phyloP scores from a whole-genome alignment of 2,329 filamentous ascomycete species.

The Onygenales sp. region DNA sequence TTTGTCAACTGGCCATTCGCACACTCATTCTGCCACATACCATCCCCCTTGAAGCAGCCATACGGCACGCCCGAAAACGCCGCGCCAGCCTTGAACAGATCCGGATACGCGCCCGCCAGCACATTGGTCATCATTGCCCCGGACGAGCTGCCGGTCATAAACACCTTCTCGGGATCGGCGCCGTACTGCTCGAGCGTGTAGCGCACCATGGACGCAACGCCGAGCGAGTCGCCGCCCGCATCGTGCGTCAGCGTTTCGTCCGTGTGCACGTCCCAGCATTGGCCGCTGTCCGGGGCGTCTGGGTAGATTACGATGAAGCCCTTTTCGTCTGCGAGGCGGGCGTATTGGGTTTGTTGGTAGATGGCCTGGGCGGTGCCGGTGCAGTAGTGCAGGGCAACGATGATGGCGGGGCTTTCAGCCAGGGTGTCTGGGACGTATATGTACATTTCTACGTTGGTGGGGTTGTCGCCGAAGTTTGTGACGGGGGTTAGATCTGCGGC shows the following conservation, averaged over 20 bases:
- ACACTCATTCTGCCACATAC: conserved; percentile 45
- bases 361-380: conserved; percentile 25
- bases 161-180: conserved; percentile 44
- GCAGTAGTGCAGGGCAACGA: conserved; percentile 49
- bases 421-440: conserved; percentile 39
- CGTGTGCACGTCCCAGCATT: conserved; percentile 50
- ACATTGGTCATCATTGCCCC: conserved; percentile 51
- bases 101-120: conserved; percentile 43
- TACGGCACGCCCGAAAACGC: conserved; percentile 46
- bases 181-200: conserved; percentile 46
- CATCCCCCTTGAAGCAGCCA: conserved; percentile 39
- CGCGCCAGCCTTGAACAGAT: conserved; percentile 43
- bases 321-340: conserved; percentile 36
- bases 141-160: conserved; percentile 45
- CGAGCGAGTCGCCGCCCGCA: conserved; percentile 48
- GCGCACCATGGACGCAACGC: conserved; percentile 51
- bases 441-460: conserved; percentile 41
- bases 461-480: conserved; percentile 33
- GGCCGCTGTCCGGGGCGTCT: conserved; percentile 37
- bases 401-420: conserved; percentile 36
- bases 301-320: conserved; percentile 45
- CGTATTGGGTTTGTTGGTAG: conserved; percentile 43
- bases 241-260: conserved; percentile 43
- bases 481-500: conserved; percentile 17
- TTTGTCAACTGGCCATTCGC: conserved; percentile 38